Evolutionary conservation across 2,329 filamentous ascomycete species (phyloP).

Genomic region (Neofusicoccum sp.): DNA sequence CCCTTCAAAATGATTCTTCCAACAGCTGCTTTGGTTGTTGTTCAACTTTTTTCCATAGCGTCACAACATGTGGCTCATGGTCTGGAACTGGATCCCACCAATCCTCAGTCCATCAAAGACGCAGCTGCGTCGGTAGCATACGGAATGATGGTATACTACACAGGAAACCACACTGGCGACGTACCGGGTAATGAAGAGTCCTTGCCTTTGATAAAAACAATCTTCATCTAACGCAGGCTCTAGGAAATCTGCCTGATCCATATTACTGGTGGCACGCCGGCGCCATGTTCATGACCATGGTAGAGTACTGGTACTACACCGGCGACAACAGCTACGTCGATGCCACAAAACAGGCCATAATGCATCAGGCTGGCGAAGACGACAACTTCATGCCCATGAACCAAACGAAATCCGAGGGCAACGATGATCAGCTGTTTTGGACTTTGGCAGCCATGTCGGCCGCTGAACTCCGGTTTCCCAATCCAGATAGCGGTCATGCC

Average conservation of each 20-base stretch:
- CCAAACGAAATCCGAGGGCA: slow-evolving; percentile 44
- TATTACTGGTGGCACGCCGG: slow-evolving; percentile 73
- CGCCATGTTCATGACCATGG: slow-evolving; percentile 62
- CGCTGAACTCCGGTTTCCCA: slow-evolving; percentile 53
- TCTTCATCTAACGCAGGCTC: not conserved
- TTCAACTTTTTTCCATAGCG: not conserved
- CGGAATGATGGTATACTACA: slow-evolving; percentile 61
- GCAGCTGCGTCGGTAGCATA: slow-evolving; percentile 40
- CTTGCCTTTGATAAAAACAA: slow-evolving; percentile 16
- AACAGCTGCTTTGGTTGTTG: not conserved
- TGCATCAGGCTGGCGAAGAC: slow-evolving; percentile 35
- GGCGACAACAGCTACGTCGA: slow-evolving; percentile 72
- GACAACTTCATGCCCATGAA: slow-evolving; percentile 33
- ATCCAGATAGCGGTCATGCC: slow-evolving; percentile 42
- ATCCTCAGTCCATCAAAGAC: slow-evolving; percentile 39
- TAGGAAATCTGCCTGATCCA: slow-evolving; percentile 53
- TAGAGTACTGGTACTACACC: slow-evolving; percentile 87
- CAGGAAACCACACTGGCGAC: slow-evolving; percentile 58
- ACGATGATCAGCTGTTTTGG: slow-evolving; percentile 63
- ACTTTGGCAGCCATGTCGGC: slow-evolving; percentile 59
- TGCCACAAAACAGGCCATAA: slow-evolving; percentile 56
- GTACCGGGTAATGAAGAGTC: slow-evolving; percentile 53
- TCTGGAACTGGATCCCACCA: not conserved
- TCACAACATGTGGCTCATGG: not conserved
- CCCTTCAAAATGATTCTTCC: not conserved